These are phyloP conservation scores for Hygrophoropsis aurantiaca DNA, from an alignment of 768 basidiomycete genomes.

Conservation along the genomic window DNA sequence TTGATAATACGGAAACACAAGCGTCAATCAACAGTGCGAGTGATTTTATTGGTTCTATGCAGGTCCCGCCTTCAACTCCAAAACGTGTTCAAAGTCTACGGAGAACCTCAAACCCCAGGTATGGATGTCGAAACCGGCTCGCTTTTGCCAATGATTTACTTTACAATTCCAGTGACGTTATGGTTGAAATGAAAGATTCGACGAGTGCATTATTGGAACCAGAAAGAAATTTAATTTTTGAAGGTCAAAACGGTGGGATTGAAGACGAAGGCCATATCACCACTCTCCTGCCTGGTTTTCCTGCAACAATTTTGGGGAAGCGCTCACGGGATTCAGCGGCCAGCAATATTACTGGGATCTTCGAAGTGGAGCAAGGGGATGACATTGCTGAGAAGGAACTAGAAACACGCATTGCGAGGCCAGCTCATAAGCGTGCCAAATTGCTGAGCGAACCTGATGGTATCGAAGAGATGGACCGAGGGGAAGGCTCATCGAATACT, in stretches of 20 bases:
- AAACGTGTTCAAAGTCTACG: slow-evolving; percentile 33
- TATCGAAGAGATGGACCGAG: slow-evolving; percentile 14
- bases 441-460: slow-evolving; percentile 15
- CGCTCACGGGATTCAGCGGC: slow-evolving; percentile 54
- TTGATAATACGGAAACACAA: slow-evolving; percentile 5
- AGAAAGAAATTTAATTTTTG: slow-evolving; percentile 7
- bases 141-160: too few species aligned
- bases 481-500: slow-evolving; percentile 10
- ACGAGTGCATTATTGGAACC: slow-evolving; percentile 20
- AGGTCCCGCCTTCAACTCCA: slow-evolving; percentile 31
- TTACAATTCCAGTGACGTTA: slow-evolving; percentile 18
- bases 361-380: slow-evolving; percentile 44
- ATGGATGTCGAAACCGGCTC: too few species aligned
- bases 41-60: slow-evolving; percentile 21
- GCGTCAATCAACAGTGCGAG: slow-evolving; percentile 7
- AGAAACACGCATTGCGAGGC: slow-evolving; percentile 39
- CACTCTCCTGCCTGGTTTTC: slow-evolving; percentile 34
- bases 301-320: slow-evolving; percentile 61
- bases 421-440: slow-evolving; percentile 55
- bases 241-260: slow-evolving; percentile 1
- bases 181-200: slow-evolving; percentile 14
- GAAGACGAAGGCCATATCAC: slow-evolving; percentile 14
- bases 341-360: slow-evolving; percentile 40
- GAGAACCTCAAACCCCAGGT: slow-evolving; percentile 11
- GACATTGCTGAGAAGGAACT: slow-evolving; percentile 36